phyloP scores from a whole-genome alignment of 192 early-diverging fungal species.

The Pilobolus umbonatus region DNA sequence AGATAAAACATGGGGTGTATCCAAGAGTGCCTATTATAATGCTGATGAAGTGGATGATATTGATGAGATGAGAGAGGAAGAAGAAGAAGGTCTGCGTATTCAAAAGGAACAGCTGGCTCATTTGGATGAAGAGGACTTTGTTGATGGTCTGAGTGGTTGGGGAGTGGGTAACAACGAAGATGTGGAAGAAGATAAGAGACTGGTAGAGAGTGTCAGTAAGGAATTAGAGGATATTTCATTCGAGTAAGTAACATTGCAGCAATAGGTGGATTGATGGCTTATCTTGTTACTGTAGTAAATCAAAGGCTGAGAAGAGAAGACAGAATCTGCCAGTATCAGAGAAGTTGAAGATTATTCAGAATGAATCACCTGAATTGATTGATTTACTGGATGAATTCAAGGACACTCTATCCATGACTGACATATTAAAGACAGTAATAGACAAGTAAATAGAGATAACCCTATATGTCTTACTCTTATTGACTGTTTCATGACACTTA shows the following conservation, averaged over 20 bases:
- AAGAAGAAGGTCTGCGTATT: conserved; percentile 80
- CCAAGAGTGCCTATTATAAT: conserved; percentile 75
- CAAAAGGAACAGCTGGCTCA: conserved; percentile 72
- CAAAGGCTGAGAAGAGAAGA: conserved; percentile 19
- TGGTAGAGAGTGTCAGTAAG: conserved; percentile 47
- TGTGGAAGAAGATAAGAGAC: conserved; percentile 40
- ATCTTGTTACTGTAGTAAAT: not conserved
- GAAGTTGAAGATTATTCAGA: conserved; percentile 61
- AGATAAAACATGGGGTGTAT: conserved; percentile 77
- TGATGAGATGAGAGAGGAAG: conserved; percentile 80
- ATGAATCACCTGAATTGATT: conserved; percentile 70
- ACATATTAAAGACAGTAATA: too few relatives aligned
- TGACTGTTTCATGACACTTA: not conserved
- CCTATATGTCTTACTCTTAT: not conserved
- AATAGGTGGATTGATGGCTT: not conserved
- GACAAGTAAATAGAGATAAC: not conserved
- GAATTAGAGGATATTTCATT: conserved; percentile 46
- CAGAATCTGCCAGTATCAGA: conserved; percentile 53
- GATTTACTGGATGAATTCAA: conserved; percentile 62
- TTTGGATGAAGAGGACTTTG: conserved; percentile 85
- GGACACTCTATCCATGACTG: conserved; percentile 27
- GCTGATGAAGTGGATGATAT: conserved; percentile 78
- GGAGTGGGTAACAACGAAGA: conserved; percentile 36
- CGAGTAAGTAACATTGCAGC: conserved; percentile 25
- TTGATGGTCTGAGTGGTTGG: conserved; percentile 56